Base-by-base conservation (phyloP, 495 filamentous ascomycete genomes). In the Hyphodiscus hymeniophilus region DNA sequence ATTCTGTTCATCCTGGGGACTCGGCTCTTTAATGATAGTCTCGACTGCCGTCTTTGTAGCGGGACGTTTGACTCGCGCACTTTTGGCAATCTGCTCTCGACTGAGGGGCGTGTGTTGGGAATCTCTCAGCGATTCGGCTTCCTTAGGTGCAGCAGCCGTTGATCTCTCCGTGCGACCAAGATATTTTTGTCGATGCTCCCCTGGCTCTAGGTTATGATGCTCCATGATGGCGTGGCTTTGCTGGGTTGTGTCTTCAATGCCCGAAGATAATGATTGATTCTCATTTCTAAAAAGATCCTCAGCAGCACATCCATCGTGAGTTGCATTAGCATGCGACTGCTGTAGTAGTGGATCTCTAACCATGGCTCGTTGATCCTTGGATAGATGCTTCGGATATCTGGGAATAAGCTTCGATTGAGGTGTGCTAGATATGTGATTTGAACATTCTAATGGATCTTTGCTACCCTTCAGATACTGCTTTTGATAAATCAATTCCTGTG, bases 61-160 rank as follows among this genome's bases (percentile, higher is more conserved):
- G 4, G 44, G 47, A 5, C 35, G 45, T 32, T 43, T 52, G 38
- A 59, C 52, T 7, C 48, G 51, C 28, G 52, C 56, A 21, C 20
- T 11, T 41, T 52, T 44, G 8, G 51, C 56, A 46, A 52, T 16
- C 32, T 52, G 15, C 38, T 51, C 35, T 21, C 56, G 42, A 24
- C 17, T 38, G 15, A 47, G 21, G 7, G 56, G 45, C 3, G 39
- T 49, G 10, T 30, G 46, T 16, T 26, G 23, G 24, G 38, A 17
- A 8, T 40, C 28, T 23, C 33, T 15, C 7, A n/a, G 22, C 2
- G 16, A 3, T 31, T 21, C 12, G 31, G 17, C 17, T 15, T 18
- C 24, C 12, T 16, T 4, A 16, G 21, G 5, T 28, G 26, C 5
- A 5, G 26, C 26, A 28, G 26, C 26, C 10, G 26, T 5, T 28